Evolutionary conservation across 2,329 filamentous ascomycete genomes (phyloP).

Genomic region (Fusarium succisae): DNA sequence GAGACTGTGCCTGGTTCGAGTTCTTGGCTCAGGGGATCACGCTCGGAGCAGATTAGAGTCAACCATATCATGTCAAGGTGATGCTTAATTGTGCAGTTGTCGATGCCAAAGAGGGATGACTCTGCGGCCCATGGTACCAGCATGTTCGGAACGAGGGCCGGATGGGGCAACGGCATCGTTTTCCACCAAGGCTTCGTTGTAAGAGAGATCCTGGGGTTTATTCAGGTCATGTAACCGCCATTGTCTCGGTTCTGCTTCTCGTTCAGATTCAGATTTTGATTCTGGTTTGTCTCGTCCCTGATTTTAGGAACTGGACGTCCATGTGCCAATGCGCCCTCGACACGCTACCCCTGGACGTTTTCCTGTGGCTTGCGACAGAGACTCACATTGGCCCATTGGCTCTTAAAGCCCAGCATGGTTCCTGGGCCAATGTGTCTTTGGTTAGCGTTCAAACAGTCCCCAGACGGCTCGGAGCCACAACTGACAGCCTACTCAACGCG

Average conservation of each 20-base stretch:
- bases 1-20: slow-evolving; percentile 24
- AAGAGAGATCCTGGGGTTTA: slow-evolving; percentile 2
- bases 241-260: slow-evolving; percentile 22
- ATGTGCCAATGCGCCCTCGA: background rate
- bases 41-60: slow-evolving; percentile 35
- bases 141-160: slow-evolving; percentile 26
- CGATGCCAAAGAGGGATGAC: slow-evolving; percentile 8
- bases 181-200: background rate
- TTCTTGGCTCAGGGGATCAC: slow-evolving; percentile 26
- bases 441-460: slow-evolving; percentile 27
- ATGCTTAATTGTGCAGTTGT: slow-evolving; percentile 20
- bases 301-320: slow-evolving; percentile 1
- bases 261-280: slow-evolving; percentile 12
- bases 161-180: slow-evolving; percentile 25
- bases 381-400: slow-evolving; percentile 20
- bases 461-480: slow-evolving; percentile 35
- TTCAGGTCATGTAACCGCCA: background rate
- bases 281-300: slow-evolving; percentile 12
- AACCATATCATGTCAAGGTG: slow-evolving; percentile 20
- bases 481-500: slow-evolving; percentile 23
- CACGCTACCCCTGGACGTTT: slow-evolving; percentile 18
- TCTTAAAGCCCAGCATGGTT: slow-evolving; percentile 27
- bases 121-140: slow-evolving; percentile 15
- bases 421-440: slow-evolving; percentile 37
- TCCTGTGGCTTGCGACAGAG: slow-evolving; percentile 19